These are phyloP conservation scores for Allium sativum DNA, from an alignment of 106 monocot genomes.

Conservation along the genomic window DNA sequence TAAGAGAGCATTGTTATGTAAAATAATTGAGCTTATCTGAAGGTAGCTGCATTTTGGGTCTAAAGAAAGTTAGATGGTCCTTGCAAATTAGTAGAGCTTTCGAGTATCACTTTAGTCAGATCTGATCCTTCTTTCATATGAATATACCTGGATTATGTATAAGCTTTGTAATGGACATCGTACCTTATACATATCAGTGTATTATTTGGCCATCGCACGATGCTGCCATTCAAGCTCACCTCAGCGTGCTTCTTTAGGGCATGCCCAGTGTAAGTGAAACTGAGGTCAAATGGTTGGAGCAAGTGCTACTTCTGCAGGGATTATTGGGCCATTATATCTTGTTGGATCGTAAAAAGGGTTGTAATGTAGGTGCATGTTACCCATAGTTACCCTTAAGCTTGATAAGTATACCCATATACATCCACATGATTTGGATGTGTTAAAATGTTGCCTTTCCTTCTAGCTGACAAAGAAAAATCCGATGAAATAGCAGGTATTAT, in stretches of 20 bases:
- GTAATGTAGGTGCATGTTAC: conserved; percentile 51
- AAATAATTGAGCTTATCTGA: no score
- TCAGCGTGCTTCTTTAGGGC: conserved; percentile 65
- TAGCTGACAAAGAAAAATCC: conserved; percentile 32
- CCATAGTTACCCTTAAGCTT: conserved; percentile 41
- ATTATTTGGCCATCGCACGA: conserved; percentile 45
- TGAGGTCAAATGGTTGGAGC: conserved; percentile 97
- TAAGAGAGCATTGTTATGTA: no score
- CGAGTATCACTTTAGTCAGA: no score
- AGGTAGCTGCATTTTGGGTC: no score
- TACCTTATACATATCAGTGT: conserved; percentile 58
- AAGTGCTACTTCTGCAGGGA: conserved; percentile 84
- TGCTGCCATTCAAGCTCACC: conserved; percentile 63
- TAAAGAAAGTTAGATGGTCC: no score
- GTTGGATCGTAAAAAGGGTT: conserved; percentile 72
- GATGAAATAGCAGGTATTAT: no score
- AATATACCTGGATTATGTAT: no score
- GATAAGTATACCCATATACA: conserved; percentile 87
- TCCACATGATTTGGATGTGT: conserved; percentile 38
- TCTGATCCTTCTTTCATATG: no score
- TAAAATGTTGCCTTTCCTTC: conserved; percentile 74
- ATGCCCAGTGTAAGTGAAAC: conserved; percentile 92
- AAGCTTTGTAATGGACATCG: not conserved
- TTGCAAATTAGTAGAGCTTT: no score
- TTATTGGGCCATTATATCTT: conserved; percentile 39